Conservation (phyloP, 495 filamentous ascomycete genomes). For the Lineolata rhizophorae region DNA sequence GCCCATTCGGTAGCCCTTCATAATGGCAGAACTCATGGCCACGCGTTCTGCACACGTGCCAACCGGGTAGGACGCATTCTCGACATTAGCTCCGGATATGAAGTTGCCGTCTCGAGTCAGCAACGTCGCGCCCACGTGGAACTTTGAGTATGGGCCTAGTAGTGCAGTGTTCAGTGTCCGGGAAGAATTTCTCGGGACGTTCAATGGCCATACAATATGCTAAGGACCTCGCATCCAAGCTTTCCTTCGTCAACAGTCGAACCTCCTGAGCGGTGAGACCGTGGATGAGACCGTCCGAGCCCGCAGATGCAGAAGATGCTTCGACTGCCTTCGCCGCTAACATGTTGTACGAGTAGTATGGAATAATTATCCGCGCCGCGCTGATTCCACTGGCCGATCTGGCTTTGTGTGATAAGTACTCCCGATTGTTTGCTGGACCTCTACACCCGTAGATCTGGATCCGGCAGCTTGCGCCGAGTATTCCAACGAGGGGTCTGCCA, state of each 20-base stretch:
- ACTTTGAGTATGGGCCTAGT: slow-evolving; percentile 69
- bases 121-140: slow-evolving; percentile 72
- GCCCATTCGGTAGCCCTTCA: slow-evolving; percentile 29
- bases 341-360: no score
- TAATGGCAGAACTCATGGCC: slow-evolving; percentile 62
- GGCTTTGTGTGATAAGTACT: no score
- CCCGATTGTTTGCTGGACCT: no score
- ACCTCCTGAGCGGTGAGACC: slow-evolving; percentile 1
- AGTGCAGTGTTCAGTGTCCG: background rate
- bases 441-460: no score
- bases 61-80: slow-evolving; percentile 85
- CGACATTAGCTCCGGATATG: slow-evolving; percentile 64
- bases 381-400: no score
- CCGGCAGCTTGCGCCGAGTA: no score
- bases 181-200: background rate
- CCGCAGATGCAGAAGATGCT: no score
- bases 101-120: slow-evolving; percentile 20
- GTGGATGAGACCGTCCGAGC: no score
- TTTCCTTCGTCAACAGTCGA: background rate
- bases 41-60: slow-evolving; percentile 86
- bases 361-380: no score
- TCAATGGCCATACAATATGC: background rate
- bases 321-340: no score
- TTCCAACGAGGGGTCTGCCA: no score
- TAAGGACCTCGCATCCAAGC: background rate